A percentile compares a stretch with the other conserved stretches of the same genome.
Evolutionary conservation across 345 rosid species (phyloP).

Genomic region (Firmiana major): DNA sequence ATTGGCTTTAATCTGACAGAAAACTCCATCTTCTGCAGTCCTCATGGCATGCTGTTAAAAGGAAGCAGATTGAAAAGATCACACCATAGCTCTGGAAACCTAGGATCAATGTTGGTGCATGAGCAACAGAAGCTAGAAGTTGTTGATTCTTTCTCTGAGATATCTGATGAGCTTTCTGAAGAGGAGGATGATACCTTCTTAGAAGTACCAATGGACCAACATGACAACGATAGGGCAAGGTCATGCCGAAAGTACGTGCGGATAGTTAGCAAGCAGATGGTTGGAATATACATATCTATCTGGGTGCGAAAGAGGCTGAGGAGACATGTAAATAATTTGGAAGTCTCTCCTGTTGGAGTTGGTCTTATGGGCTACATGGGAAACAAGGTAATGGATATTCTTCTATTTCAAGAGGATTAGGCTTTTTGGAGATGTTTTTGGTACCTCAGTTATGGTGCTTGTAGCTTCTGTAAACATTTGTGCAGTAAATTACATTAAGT

Average conservation of each 20-base stretch:
- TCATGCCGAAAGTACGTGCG: conserved; percentile 55
- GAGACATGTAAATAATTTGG: conserved; percentile 80
- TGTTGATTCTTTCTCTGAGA: conserved; percentile 34
- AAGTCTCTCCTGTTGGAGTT: conserved; percentile 94
- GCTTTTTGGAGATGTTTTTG: neutral
- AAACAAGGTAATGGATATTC: conserved; percentile 66
- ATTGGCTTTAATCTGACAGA: conserved; percentile 49
- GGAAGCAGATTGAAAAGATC: conserved; percentile 56
- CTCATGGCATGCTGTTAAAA: conserved; percentile 28
- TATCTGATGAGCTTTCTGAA: conserved; percentile 37
- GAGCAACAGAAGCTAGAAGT: conserved; percentile 39
- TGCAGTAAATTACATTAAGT: neutral
- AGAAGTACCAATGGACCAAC: conserved; percentile 33
- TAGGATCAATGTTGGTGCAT: conserved; percentile 41
- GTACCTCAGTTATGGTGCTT: neutral
- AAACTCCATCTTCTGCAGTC: conserved; percentile 32
- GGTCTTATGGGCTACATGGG: conserved; percentile 99
- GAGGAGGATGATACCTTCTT: conserved; percentile 47
- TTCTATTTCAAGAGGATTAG: conserved; percentile 8
- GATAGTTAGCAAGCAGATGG: conserved; percentile 98
- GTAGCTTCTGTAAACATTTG: neutral
- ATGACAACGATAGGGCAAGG: conserved; percentile 24
- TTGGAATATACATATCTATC: conserved; percentile 86
- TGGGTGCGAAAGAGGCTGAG: conserved; percentile 89
- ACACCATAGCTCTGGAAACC: conserved; percentile 62